Evolutionary conservation across 345 rosid genomes (phyloP), one percentile per base, ranked within the genome.

Genomic region (Citropsis articulata): DNA sequence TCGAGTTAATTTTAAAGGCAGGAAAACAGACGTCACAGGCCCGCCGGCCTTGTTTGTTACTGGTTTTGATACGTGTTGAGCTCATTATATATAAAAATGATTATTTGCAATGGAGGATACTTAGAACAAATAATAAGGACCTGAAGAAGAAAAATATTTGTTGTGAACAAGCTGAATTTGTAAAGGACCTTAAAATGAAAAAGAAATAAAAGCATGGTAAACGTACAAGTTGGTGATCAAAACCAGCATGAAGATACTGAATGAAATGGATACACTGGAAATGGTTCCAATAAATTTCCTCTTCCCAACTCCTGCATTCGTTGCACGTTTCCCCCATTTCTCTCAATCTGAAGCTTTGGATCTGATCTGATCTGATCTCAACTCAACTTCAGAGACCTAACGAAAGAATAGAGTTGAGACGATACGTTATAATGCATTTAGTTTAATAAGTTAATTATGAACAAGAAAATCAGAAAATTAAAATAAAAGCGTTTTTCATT

Each of bases 281-380:
- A 77, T 85, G 92, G 75, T 77, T 87, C 97, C 97, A 94, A 72
- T 90, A 92, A 6, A 92, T 79, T 48, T 90, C 79, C 78, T 94
- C 97, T 77, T 87, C 91, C 95, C 94, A 89, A 80, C 82, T 89
- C 81, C 78, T 84, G 82, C 90, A 87, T 79, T 85, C 87, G n/a
- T 33, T 69, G 71, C 89, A 83, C 2, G 78, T 79, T 55, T 84
- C 88, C 72, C 75, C 86, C 91, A 88, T 91, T 72, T 85, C 77
- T 65, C 74, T 27, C 62, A 21, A 25, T 18, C 9, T 56, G 27
- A 13, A 67, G 50, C 55, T 53, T 45, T 45, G 50, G 50, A 45
- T 45, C 18, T 3, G 50, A 42, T 42, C 18, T 3, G 50, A 42
- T 42, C 50, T 12, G 50, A 45, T 1, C 50, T 3, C 16, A 45